Evolutionary conservation across 345 rosid genomes (phyloP).

Genomic region (Hirschfeldia incana): DNA sequence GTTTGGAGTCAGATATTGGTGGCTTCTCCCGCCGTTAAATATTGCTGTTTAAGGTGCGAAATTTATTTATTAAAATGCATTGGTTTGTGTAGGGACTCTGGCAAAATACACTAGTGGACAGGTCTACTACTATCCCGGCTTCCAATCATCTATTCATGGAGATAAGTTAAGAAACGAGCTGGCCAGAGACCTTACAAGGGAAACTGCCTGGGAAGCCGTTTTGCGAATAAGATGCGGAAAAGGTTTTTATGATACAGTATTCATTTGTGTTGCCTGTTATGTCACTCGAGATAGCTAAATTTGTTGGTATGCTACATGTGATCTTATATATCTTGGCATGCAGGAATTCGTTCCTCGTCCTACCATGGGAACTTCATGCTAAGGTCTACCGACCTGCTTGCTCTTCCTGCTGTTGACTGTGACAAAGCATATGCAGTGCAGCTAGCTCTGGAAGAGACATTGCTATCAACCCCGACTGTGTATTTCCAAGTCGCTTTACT

Average conservation of each 20-base stretch:
- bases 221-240: constrained; percentile 99
- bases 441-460: constrained; percentile 84
- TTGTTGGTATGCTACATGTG: constrained; percentile 21
- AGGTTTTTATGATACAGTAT: constrained; percentile 48
- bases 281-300: constrained; percentile 10
- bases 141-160: constrained; percentile 72
- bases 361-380: constrained; percentile 99
- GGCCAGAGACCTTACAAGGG: constrained; percentile 92
- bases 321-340: constrained; percentile 38
- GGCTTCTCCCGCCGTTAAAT: not conserved
- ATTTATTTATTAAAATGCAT: constrained; percentile 6
- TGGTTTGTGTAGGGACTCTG: constrained; percentile 61
- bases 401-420: constrained; percentile 99
- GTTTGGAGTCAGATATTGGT: constrained; percentile 7
- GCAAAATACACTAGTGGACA: constrained; percentile 99
- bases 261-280: not conserved
- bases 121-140: constrained; percentile 84
- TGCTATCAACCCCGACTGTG: constrained; percentile 79
- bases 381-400: constrained; percentile 89
- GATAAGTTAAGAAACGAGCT: constrained; percentile 88
- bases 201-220: constrained; percentile 99
- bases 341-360: constrained; percentile 88
- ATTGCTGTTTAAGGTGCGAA: constrained; percentile 5
- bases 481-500: constrained; percentile 97
- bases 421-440: constrained; percentile 99